Evolutionary conservation across 164 flowering plant species (phyloP), one percentile per base, ranked within the genome.

Genomic region (Vitis riparia): DNA sequence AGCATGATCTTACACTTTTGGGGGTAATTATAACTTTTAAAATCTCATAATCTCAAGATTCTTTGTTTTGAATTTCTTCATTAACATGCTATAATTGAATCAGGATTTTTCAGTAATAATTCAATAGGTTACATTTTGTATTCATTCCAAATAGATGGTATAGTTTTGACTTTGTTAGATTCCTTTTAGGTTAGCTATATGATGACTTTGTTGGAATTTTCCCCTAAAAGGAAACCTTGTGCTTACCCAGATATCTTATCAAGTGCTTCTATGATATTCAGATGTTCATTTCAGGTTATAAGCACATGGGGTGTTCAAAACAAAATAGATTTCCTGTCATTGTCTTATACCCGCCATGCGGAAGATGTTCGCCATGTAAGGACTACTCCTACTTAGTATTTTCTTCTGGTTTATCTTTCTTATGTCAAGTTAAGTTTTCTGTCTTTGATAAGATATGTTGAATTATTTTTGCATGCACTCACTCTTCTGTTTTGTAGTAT

Each of bases 311-410:
- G 85, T 51, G 83, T 76, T 60, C 73, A 44, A 64, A 84, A 84
- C 72, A 82, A 76, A 0, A 84, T 84, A 14, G 87, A 84, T 59
- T 73, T 84, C 79, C 83, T 84, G 52, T 84, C 87, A 19, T 64
- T 84, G 59, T 84, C 87, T 51, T 78, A 80, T 55, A 82, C 85
- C 3, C 76, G 87, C 1, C 79, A 80, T 70, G 87, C 84, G 8
- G 85, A 82, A 73, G 87, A 84, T 69, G 63, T 84, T 55, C 83
- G 85, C 12, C 85, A 75, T n/a, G 87, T 82, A 76, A 78, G 83
- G 12, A 59, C 51, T 60, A 11, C 51, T 57, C 44, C 30, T 63
- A 8, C 11, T 17, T 55, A 19, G 32, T 17, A 5, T 55, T 44
- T 8, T 53, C 7, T n/a, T 8, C 37, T 44, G 4, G 11, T 63